Base-by-base conservation (phyloP, 2,329 filamentous ascomycete genomes). In the Hypoxylon sp. region DNA sequence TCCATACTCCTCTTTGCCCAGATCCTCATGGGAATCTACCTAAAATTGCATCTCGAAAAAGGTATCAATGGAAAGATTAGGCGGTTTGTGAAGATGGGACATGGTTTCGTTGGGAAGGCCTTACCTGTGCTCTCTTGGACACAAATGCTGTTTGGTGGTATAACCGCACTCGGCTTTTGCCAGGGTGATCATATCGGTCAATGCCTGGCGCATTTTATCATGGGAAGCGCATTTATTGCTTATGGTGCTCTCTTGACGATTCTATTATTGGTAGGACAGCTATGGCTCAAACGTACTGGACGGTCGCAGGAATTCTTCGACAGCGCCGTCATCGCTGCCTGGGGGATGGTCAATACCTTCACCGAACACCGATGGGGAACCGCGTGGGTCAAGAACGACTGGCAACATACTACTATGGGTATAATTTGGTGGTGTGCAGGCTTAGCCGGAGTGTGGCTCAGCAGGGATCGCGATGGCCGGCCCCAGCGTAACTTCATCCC, bases 381-480 rank as follows among this genome's bases (percentile, higher is more conserved):
- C 0, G 86, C 88, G 0, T 99, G 96, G 96, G 93, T 92, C 57
- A 89, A 88, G 80, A 98, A 98, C 76, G 96, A 99, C 79, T 89
- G 97, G 82, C 95, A 99, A 79, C 96, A 99, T 80, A 99, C 96
- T 0, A 93, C 92, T n/a, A 98, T 99, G 95, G 96, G 96, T n/a
- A 89, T 99, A 68, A 90, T 99, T 56, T 99, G 96, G 96, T 99
- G 95, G 95, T 92, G 90, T 74, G 95, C 96, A 6, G 96, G 96
- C 23, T 83, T 99, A 30, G 87, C 95, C 10, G 96, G 96, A 45
- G 87, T 99, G 57, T 99, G 95, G 96, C 85, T 99, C 41, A 97
- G 93, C 78, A 88, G 89, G 69, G 93, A 91, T 77, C 89, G 93
- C 62, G 90, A 95, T 69, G 95, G 96, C 56, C 86, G 89, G 45